These are phyloP conservation scores for Ophiostoma piceae DNA, from an alignment of 2,329 filamentous ascomycete species.

Conservation along the genomic window DNA sequence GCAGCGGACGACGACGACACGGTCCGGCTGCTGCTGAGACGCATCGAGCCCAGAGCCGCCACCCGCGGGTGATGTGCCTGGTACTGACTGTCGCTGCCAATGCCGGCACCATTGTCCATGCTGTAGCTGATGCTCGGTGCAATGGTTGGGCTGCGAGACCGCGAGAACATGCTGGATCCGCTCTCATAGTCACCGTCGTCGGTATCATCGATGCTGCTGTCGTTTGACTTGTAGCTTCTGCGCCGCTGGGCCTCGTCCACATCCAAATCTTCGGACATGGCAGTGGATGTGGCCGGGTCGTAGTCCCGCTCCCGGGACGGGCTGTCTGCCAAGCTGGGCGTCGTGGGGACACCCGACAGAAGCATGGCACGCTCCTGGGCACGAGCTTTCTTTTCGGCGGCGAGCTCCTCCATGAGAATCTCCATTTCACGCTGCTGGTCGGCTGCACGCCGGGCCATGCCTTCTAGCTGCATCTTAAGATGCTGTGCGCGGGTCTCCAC, in stretches of 20 bases:
- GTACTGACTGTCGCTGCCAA: conserved; percentile 24
- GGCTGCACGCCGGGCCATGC: conserved; percentile 49
- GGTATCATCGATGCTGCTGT: conserved; percentile 44
- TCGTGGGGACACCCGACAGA: conserved; percentile 28
- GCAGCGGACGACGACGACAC: conserved; percentile 31
- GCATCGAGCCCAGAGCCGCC: conserved; percentile 24
- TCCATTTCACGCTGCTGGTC: conserved; percentile 50
- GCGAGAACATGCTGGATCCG: conserved; percentile 55
- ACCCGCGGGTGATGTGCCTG: conserved; percentile 26
- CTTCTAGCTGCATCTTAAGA: conserved; percentile 56
- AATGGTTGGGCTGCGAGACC: conserved; percentile 53
- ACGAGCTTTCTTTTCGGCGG: conserved; percentile 46
- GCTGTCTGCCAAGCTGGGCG: background rate
- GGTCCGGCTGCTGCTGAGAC: conserved; percentile 2
- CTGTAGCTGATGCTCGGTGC: conserved; percentile 33
- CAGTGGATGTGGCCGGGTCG: conserved; percentile 27
- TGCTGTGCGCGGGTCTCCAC: conserved; percentile 48
- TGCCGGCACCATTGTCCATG: conserved; percentile 18
- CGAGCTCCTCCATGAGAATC: conserved; percentile 42
- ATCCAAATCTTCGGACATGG: conserved; percentile 47
- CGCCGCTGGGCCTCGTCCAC: conserved; percentile 45
- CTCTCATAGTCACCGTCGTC: conserved; percentile 36
- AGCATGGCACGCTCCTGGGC: conserved; percentile 37
- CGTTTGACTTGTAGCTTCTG: conserved; percentile 42
- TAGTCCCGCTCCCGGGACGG: conserved; percentile 13